These are phyloP conservation scores for Dendrobium officinale DNA, from an alignment of 106 monocot species.

Conservation along the genomic window DNA sequence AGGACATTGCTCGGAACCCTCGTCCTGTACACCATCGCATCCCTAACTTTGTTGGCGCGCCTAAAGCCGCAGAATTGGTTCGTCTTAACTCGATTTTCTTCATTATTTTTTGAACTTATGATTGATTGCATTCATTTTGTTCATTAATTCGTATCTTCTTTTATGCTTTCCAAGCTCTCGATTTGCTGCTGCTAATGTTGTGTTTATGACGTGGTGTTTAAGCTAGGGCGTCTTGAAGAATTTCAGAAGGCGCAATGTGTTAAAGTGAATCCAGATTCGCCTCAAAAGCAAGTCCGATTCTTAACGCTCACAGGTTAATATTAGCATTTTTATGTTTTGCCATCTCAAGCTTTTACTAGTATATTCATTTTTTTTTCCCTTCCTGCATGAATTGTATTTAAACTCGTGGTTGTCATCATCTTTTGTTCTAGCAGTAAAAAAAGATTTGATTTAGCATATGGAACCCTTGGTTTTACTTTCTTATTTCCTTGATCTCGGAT, in stretches of 20 bases:
- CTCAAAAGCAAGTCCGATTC: constrained; percentile 88
- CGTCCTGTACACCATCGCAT: constrained; percentile 90
- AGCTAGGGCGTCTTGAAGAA: constrained; percentile 63
- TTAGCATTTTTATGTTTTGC: background rate
- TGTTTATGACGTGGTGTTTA: constrained; percentile 1
- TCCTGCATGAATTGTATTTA: background rate
- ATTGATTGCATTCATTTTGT: background rate
- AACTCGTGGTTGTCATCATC: background rate
- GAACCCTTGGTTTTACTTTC: too few species aligned
- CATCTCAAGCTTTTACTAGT: background rate
- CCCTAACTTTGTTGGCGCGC: constrained; percentile 75
- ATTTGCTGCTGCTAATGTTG: background rate
- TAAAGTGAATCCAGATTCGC: constrained; percentile 93
- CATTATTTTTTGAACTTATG: background rate
- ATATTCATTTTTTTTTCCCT: background rate
- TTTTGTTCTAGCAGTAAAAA: background rate
- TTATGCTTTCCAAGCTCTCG: background rate
- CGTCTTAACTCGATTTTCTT: background rate
- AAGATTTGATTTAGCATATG: background rate
- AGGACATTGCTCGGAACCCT: constrained; percentile 65
- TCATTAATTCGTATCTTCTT: background rate
- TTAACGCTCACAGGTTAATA: constrained; percentile 66
- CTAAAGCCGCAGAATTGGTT: constrained; percentile 52
- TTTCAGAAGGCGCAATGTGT: constrained; percentile 65
- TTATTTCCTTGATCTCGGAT: too few species aligned